Conservation (phyloP, 768 basidiomycete species). For the Hortiboletus flavorubellus region DNA sequence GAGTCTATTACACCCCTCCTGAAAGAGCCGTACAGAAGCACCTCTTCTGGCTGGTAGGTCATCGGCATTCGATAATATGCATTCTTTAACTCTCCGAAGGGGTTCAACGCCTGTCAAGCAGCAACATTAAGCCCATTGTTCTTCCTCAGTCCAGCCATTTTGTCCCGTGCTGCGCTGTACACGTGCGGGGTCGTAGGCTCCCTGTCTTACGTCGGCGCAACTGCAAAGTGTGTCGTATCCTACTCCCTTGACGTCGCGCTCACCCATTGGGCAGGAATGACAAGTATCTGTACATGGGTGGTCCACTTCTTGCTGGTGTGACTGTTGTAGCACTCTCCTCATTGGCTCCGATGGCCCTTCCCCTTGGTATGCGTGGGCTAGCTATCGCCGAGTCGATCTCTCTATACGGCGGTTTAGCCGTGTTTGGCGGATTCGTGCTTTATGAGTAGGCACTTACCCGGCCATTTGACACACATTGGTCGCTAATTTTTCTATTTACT, state of each 20-base stretch:
- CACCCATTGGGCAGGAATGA: slow-evolving; percentile 49
- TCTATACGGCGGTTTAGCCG: slow-evolving; percentile 84
- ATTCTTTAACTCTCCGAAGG: slow-evolving; percentile 37
- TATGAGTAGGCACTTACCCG: slow-evolving; percentile 60
- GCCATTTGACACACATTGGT: neutral
- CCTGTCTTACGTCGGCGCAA: slow-evolving; percentile 84
- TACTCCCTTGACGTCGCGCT: neutral
- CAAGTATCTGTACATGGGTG: slow-evolving; percentile 82
- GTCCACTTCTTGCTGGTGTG: slow-evolving; percentile 84
- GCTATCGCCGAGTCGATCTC: slow-evolving; percentile 75
- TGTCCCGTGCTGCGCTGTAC: slow-evolving; percentile 85
- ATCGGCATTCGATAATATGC: neutral
- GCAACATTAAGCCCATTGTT: slow-evolving; percentile 86
- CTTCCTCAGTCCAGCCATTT: slow-evolving; percentile 80
- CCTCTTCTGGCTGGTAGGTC: slow-evolving; percentile 71
- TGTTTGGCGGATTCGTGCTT: slow-evolving; percentile 83
- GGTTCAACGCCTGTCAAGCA: slow-evolving; percentile 84
- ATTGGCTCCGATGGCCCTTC: slow-evolving; percentile 88
- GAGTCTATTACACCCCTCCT: slow-evolving; percentile 72
- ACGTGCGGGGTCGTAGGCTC: slow-evolving; percentile 84
- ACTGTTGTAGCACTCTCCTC: slow-evolving; percentile 84
- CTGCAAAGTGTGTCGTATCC: slow-evolving; percentile 56
- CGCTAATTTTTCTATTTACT: neutral
- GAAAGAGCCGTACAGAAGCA: slow-evolving; percentile 77
- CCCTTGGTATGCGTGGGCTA: slow-evolving; percentile 73